phyloP scores from a whole-genome alignment of 2,329 filamentous ascomycete genomes.

The Microcyclosporella mali region DNA sequence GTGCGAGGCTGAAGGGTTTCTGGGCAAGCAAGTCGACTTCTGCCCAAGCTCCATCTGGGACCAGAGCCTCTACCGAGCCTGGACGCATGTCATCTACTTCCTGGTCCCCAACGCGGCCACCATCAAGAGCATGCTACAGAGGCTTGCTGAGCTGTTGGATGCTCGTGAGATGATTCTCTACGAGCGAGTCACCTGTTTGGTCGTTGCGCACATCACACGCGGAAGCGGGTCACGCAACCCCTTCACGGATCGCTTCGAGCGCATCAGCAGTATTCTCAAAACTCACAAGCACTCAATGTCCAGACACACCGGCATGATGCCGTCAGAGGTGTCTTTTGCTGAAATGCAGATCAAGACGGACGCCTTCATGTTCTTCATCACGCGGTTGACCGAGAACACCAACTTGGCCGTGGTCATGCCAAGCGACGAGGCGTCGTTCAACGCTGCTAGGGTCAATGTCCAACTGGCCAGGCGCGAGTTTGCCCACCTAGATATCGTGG shows the following conservation, averaged over 20 bases:
- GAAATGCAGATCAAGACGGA: slow-evolving; percentile 74
- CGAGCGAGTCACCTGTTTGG: slow-evolving; percentile 91
- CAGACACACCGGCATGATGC: slow-evolving; percentile 72
- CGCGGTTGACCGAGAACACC: slow-evolving; percentile 94
- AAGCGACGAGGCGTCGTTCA: slow-evolving; percentile 85
- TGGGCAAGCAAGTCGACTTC: slow-evolving; percentile 58
- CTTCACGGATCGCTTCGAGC: slow-evolving; percentile 86
- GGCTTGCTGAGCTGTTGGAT: slow-evolving; percentile 77
- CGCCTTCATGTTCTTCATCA: slow-evolving; percentile 87
- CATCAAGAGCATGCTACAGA: slow-evolving; percentile 79
- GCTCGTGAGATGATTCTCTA: slow-evolving; percentile 93
- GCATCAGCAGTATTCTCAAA: slow-evolving; percentile 95
- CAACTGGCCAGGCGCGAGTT: slow-evolving; percentile 81
- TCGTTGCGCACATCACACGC: slow-evolving; percentile 86
- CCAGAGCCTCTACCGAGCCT: slow-evolving; percentile 94
- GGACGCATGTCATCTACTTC: slow-evolving; percentile 96
- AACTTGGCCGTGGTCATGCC: slow-evolving; percentile 90
- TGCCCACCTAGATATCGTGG: slow-evolving; percentile 50
- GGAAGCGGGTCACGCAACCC: slow-evolving; percentile 69
- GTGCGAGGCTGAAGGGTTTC: slow-evolving; percentile 56
- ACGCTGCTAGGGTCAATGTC: slow-evolving; percentile 83
- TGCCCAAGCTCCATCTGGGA: slow-evolving; percentile 99
- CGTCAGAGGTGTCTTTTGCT: slow-evolving; percentile 73
- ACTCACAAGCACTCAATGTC: slow-evolving; percentile 82
- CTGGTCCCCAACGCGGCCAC: slow-evolving; percentile 87